Evolutionary conservation across 192 early-diverging fungal species (phyloP), one percentile per base, ranked within the genome.

Genomic region (Linnemannia zychae): DNA sequence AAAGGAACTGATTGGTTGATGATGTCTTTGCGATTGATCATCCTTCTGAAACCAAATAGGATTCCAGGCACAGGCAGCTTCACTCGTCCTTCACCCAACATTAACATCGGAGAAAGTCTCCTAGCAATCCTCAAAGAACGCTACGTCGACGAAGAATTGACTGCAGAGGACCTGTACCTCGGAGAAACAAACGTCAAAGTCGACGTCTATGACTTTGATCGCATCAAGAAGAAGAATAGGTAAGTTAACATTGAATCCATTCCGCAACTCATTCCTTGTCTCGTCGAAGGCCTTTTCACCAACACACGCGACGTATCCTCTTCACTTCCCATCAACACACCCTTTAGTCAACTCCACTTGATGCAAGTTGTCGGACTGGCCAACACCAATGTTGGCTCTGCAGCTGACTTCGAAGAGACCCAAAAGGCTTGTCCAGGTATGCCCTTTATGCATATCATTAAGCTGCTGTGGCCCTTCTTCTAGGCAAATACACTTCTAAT

Each of bases 181-280:
- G 92, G 90, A 63, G 79, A 88, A 34, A 89, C 79, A 47, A 81
- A 84, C 15, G 79, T 91, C 52, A 79, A 88, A 31, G 90, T 92
- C 0, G 92, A 92, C 38, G 81, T 88, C 12, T 88, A 87, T 33
- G 92, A 91, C 12, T 92, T 90, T 81, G 91, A 91, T 15, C 88
- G 90, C 31, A 78, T 92, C 70, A 74, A 86, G 47, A 79, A 85
- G 4, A 75, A 78, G 37, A 88, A 91, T 72, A 77, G 84, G 91
- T 91, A 72, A 84, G 36, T 4, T 15, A n/a, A 0, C 11, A 7
- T 15, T 28, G 46, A 16, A 47, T 12, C 67, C 28, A 13, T 46
- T 37, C 44, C 20, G 28, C 3, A 7, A 28, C 12, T 36, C 24
- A 0, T 76, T 9, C 37, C 6, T 4, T 69, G 7, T 44, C 4